Evolutionary conservation across 2,329 filamentous ascomycete species (phyloP).

Genomic region (Colletotrichum sp.): DNA sequence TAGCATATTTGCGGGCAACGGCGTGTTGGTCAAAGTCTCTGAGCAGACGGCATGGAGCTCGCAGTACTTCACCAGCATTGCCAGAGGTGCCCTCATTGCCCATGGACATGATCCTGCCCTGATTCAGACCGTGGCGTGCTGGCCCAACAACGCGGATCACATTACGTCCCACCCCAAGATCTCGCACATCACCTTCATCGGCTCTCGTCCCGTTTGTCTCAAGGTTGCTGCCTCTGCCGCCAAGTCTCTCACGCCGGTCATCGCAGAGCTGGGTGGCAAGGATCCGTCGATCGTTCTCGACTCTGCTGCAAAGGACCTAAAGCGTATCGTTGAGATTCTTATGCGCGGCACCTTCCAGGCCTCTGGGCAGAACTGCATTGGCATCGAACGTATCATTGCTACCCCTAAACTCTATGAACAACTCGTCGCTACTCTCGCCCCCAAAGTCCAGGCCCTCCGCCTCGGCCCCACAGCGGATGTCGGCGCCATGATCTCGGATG

Average conservation of each 20-base stretch:
- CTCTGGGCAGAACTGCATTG: constrained; percentile 96
- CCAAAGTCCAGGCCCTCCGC: constrained; percentile 75
- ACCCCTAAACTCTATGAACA: constrained; percentile 76
- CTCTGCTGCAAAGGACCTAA: constrained; percentile 69
- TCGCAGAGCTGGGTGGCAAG: constrained; percentile 93
- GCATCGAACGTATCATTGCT: constrained; percentile 90
- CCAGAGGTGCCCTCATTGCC: constrained; percentile 76
- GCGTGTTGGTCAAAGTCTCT: constrained; percentile 89
- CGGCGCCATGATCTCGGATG: constrained; percentile 86
- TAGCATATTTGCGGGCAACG: constrained; percentile 89
- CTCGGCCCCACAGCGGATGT: constrained; percentile 82
- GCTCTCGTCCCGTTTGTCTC: constrained; percentile 84
- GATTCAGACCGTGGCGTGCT: constrained; percentile 85
- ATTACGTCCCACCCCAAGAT: constrained; percentile 86
- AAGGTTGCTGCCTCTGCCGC: constrained; percentile 87
- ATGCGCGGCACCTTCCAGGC: constrained; percentile 95
- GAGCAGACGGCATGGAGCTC: constrained; percentile 96
- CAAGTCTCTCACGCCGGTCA: constrained; percentile 83
- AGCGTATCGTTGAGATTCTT: constrained; percentile 79
- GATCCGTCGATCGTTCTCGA: constrained; percentile 91
- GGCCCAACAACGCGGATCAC: constrained; percentile 80
- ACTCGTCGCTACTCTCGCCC: constrained; percentile 73
- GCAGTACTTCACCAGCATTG: constrained; percentile 79
- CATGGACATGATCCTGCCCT: constrained; percentile 85
- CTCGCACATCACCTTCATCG: constrained; percentile 94